Base-by-base conservation (phyloP, 1,139 yeast species). In the Hansenula lynferdii region DNA sequence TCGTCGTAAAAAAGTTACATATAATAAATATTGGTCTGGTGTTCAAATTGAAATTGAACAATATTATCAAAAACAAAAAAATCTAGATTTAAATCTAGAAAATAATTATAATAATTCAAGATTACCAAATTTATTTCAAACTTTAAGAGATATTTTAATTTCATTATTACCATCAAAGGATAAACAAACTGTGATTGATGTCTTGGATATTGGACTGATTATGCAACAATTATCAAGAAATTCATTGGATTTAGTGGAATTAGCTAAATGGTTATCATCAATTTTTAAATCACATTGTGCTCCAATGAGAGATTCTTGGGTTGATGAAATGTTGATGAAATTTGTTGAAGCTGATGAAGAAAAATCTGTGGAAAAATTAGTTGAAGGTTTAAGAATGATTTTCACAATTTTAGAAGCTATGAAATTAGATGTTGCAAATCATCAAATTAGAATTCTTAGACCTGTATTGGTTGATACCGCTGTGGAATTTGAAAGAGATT, bases 341-440 rank as follows among this genome's bases (percentile, higher is more conserved):
- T 83, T 89, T 56, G 72, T 69, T 39, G 71, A 70, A 41, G 87
- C 95, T 18, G 75, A 75, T 45, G 58, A 62, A n/a, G 67, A 69
- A 24, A 65, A 68, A 46, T 72, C 80, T 17, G 75, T 80, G 11
- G 57, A 69, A 14, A 70, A 72, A 42, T 65, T 89, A 36, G 85
- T 86, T 31, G 86, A 80, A 37, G 96, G 95, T 3, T 66, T 90
- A 40, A 72, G 92, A 43, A 74, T 81, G 65, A 74, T 86, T 16
- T 87, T 90, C 59, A 85, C 85, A 47, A 85, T 90, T 43, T 67
- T 90, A 49, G 97, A 89, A 60, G 94, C 95, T n/a, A 89, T 90
- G 96, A 90, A 90, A 60, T 70, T 90, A 49, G 97, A 90, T 56
- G 95, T 89, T 40, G 96, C 97, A 16, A 90, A 90, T 61, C 96